These are phyloP conservation scores for Blakeslea trispora DNA, from an alignment of 371 early-diverging fungal species.

Conservation along the genomic window DNA sequence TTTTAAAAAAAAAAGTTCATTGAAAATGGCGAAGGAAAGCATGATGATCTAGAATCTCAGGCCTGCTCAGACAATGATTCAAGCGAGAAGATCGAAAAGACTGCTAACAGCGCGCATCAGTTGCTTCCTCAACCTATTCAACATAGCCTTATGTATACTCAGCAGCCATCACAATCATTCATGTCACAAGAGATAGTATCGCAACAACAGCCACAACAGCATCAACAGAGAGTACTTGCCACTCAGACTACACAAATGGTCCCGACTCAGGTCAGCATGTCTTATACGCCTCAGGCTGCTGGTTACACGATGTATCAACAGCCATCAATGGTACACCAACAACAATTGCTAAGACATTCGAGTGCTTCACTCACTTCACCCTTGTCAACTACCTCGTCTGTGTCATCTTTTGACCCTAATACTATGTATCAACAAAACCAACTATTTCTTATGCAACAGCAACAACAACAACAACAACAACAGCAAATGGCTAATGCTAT, in stretches of 20 bases:
- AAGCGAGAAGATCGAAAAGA: slow-evolving; percentile 1
- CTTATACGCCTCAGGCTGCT: slow-evolving; percentile 15
- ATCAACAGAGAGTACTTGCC: background rate
- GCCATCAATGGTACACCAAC: slow-evolving; percentile 9
- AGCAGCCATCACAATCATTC: background rate
- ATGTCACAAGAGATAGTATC: background rate
- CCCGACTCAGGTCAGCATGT: slow-evolving; percentile 22
- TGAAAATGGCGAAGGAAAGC: slow-evolving; percentile 5
- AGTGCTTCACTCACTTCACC: slow-evolving; percentile 9
- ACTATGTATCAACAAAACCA: slow-evolving; percentile 8
- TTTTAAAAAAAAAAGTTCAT: slow-evolving; percentile 9
- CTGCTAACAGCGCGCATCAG: background rate
- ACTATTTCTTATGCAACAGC: slow-evolving; percentile 9
- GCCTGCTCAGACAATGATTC: slow-evolving; percentile 11
- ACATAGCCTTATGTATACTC: slow-evolving; percentile 1
- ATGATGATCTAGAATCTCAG: slow-evolving; percentile 9
- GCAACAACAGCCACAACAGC: slow-evolving; percentile 9
- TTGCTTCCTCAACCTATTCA: slow-evolving; percentile 3
- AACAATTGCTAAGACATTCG: slow-evolving; percentile 6
- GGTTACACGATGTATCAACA: slow-evolving; percentile 23
- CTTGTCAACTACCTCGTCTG: slow-evolving; percentile 3
- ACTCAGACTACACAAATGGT: slow-evolving; percentile 16
- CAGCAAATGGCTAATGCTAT: slow-evolving; percentile 4
- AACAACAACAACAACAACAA: slow-evolving; percentile 14
- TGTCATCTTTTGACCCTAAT: background rate